Base-by-base conservation (phyloP, 2,329 filamentous ascomycete species). In the Calonectria pseudoreteaudii region DNA sequence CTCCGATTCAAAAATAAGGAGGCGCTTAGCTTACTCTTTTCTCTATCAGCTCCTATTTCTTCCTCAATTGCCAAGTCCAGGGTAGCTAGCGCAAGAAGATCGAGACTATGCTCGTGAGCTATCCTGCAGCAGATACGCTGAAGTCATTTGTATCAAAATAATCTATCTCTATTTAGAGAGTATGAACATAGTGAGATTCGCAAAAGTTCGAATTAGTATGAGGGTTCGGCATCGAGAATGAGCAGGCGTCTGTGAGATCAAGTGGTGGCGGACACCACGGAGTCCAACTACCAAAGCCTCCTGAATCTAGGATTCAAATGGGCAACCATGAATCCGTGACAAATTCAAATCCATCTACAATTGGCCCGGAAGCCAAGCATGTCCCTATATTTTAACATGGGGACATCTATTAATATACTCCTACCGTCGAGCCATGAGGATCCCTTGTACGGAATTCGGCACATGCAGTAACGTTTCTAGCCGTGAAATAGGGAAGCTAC, bases 241-340 rank as follows among this genome's bases (percentile, higher is more conserved):
- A 16, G 36, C 13, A 14, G 13, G 13, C 36, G 36, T 16, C 16
- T 38, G 13, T 38, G 14, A 38, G 14, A 38, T 38, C 3, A 14
- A 16, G 36, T 14, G 3, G 11, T 16, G 2, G 4, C 36, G 36
- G 13, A 16, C 11, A 16, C 36, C 36, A 38, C 16, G 4, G 3
- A 4, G 36, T 9, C 4, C 13, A 16, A 3, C n/a, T 4, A 11
- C 11, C 1, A 5, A 16, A 8, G 16, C 10, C 14, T 3, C 4
- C 36, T 13, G 2, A 38, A 14, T 38, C 36, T 16, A 3, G 14
- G 16, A 38, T 4, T 16, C 36, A 16, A 38, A 38, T 38, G 14
- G 36, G 31, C 31, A 38, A 38, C 14, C 14, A 16, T 16, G 1
- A 38, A 4, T 38, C 14, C 36, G 16, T 16, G 13, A n/a, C n/a